Percentiles rank a stretch among this genome's conserved stretches.
Conservation (phyloP, 257 asterid genomes). For the Fraxinus pennsylvanica region DNA sequence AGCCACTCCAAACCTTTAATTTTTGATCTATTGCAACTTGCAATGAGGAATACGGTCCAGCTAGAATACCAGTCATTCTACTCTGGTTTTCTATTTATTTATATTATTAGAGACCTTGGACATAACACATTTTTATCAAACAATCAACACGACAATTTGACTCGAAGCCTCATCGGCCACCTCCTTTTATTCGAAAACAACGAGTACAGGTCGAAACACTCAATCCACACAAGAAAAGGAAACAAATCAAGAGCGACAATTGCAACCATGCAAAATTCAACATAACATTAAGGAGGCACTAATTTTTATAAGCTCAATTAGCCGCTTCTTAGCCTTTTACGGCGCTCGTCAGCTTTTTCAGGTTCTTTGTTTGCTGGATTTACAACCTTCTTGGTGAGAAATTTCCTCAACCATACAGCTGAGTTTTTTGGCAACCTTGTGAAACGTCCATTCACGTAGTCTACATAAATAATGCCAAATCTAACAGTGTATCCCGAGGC, state of each 20-base stretch:
- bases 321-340: not conserved
- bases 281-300: not conserved
- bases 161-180: not conserved
- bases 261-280: not conserved
- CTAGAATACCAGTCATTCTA: too few species aligned
- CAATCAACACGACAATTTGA: too few species aligned
- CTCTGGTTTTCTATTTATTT: too few species aligned
- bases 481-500: constrained; percentile 34
- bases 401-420: constrained; percentile 42
- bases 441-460: constrained; percentile 29
- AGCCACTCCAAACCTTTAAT: too few species aligned
- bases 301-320: not conserved
- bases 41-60: too few species aligned
- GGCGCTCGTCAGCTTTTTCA: not conserved
- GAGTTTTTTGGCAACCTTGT: constrained; percentile 45
- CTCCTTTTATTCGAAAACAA: not conserved
- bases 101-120: too few species aligned
- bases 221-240: not conserved
- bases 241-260: not conserved
- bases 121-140: too few species aligned
- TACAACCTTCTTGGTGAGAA: constrained; percentile 18
- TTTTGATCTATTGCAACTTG: too few species aligned
- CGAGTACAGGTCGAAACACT: not conserved
- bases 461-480: constrained; percentile 44
- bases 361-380: not conserved